phyloP scores from a whole-genome alignment of 352 stramenopile species.

The Nannochloropsis limnetica region DNA sequence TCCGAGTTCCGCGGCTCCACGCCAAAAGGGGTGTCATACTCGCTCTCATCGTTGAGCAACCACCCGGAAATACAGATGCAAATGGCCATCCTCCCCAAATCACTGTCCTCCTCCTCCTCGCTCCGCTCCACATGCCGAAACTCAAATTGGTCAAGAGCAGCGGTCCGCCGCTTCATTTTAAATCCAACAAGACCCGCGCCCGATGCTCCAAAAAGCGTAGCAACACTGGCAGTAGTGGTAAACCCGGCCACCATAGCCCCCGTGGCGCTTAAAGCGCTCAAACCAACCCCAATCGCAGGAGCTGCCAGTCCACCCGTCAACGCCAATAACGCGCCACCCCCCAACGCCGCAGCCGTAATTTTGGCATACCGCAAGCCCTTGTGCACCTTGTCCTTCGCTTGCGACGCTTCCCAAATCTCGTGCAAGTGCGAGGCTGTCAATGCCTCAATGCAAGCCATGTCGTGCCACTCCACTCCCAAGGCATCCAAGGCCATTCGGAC shows the following conservation, averaged over 20 bases:
- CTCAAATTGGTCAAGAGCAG: constrained; percentile 40
- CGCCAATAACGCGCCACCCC: constrained; percentile 47
- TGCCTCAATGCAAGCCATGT: constrained; percentile 16
- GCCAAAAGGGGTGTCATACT: constrained; percentile 41
- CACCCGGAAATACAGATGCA: constrained; percentile 44
- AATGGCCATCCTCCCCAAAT: constrained; percentile 42
- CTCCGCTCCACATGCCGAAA: not conserved
- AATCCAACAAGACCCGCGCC: constrained; percentile 46
- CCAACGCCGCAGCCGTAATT: constrained; percentile 47
- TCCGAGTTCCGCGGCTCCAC: constrained; percentile 41
- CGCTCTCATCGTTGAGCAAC: constrained; percentile 42
- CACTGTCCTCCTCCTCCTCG: constrained; percentile 35
- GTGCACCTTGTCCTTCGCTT: constrained; percentile 24
- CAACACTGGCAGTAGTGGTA: constrained; percentile 44
- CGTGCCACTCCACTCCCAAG: not conserved
- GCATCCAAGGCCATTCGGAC: not conserved
- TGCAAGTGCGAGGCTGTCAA: not conserved
- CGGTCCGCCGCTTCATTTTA: constrained; percentile 46
- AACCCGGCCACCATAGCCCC: constrained; percentile 32
- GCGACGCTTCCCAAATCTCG: constrained; percentile 31
- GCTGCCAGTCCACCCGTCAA: constrained; percentile 49
- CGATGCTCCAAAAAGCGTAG: constrained; percentile 45
- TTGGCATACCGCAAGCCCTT: constrained; percentile 44
- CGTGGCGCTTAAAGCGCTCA: constrained; percentile 30
- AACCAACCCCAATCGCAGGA: constrained; percentile 43